Evolutionary conservation across 768 basidiomycete genomes (phyloP), one percentile per base, ranked within the genome.

Genomic region (Phanerodontia chrysosporium): DNA sequence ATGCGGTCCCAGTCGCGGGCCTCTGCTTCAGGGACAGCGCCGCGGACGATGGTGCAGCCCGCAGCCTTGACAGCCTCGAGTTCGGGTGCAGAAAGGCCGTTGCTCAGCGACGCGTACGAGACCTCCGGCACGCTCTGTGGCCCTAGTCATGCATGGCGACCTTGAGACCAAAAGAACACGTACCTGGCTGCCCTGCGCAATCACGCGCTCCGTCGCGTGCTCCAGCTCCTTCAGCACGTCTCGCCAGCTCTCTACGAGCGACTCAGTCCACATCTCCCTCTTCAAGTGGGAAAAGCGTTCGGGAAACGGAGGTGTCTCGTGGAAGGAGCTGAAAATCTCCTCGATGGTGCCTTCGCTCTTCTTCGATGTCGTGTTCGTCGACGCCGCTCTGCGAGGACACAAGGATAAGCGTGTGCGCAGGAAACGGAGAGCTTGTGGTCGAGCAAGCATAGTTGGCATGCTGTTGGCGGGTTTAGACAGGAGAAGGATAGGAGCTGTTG

Each of bases 241-340:
- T 45, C 72, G 74, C 86, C 87, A 89, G 46, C 78, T 77, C 60
- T 79, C 69, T 7, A 72, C 61, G 10, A 89, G 68, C 2, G 59
- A 63, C 10, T 83, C 80, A 9, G 62, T 70, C 71, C 80, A 81
- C 0, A 90, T 59, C 27, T 71, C 67, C 59, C 77, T 78, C 74
- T 92, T 92, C 25, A 92, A 69, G 6, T 79, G 76, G 0, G 77
- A 64, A 60, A 89, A 90, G 0, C 87, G 78, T 8, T 73, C 65
- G 0, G 86, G 86, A 4, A 89, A 77, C 4, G 69, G 70, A 0
- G 69, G 69, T 4, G 69, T 70, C 42, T 73, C 70, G 27, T 74
- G 75, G 8, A 82, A 72, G 2, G 78, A 78, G 0, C 76, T 72
- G 60, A 82, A 83, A 25, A 82, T 74, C 29, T 74, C 72, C 22